Conservation (phyloP, 441 rosid genomes). For the Dalechampia spathulata region DNA sequence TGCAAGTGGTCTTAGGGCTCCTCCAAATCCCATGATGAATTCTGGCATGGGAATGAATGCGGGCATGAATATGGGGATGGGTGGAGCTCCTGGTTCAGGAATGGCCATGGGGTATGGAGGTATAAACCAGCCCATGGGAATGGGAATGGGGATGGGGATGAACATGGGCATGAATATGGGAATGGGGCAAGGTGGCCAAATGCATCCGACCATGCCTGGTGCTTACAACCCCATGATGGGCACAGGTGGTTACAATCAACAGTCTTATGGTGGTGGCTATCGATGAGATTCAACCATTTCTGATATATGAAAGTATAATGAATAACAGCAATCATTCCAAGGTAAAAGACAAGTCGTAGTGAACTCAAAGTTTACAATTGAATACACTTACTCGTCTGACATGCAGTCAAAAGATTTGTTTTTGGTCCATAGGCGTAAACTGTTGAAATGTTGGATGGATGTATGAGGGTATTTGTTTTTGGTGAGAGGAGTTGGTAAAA, state of each 20-base stretch:
- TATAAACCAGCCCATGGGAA: conserved; percentile 28
- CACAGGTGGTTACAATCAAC: conserved; percentile 57
- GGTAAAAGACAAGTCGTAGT: no score
- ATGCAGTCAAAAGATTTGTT: conserved; percentile 16
- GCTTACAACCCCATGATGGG: conserved; percentile 80
- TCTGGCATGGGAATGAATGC: conserved; percentile 40
- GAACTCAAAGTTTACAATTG: no score
- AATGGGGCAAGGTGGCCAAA: conserved; percentile 54
- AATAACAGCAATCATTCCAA: no score
- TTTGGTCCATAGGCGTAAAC: conserved; percentile 8
- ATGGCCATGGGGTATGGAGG: conserved; percentile 50
- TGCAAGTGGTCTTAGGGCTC: conserved; percentile 45
- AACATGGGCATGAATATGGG: conserved; percentile 50
- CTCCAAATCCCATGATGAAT: conserved; percentile 45
- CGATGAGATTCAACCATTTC: conserved; percentile 36
- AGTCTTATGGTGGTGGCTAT: conserved; percentile 72
- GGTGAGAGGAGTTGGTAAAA: no score
- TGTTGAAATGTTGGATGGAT: conserved; percentile 10
- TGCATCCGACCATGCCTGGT: conserved; percentile 55
- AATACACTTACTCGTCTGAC: background rate
- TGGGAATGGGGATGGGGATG: conserved; percentile 43
- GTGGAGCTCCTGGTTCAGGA: conserved; percentile 19
- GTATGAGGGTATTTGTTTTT: no score
- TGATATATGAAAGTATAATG: no score
- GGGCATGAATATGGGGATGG: conserved; percentile 22